Conservation (phyloP, 108 stramenopile species). For the Poteriospumella lacustris region DNA sequence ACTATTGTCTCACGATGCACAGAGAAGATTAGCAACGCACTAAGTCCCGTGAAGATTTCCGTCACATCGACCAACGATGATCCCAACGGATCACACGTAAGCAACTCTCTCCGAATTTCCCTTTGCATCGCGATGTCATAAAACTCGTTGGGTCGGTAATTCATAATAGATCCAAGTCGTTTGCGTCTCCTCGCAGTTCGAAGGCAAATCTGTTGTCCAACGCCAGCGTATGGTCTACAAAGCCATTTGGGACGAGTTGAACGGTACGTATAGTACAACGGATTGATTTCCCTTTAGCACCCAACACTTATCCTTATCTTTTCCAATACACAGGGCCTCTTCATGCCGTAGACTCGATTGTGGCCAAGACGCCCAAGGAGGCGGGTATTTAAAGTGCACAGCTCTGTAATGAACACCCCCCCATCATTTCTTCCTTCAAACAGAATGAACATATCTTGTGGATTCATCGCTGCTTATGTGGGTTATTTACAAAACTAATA, state of each 20-base stretch:
- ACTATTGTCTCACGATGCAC: neutral
- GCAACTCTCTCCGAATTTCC: no score
- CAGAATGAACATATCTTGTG: no score
- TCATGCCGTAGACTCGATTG: constrained; percentile 82
- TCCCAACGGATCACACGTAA: constrained; percentile 74
- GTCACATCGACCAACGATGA: constrained; percentile 59
- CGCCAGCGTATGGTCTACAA: constrained; percentile 85
- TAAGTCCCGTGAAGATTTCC: neutral
- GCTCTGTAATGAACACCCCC: no score
- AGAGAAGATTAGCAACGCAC: neutral
- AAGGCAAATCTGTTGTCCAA: constrained; percentile 73
- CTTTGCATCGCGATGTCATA: no score
- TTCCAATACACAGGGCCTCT: no score
- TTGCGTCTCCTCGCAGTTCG: constrained; percentile 67
- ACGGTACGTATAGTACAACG: constrained; percentile 23
- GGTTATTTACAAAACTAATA: no score
- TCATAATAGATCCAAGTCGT: constrained; percentile 59
- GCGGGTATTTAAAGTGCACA: no score
- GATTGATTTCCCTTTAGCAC: neutral
- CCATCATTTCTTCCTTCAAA: no score
- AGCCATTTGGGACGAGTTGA: constrained; percentile 83
- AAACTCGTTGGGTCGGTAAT: neutral
- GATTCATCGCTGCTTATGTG: no score
- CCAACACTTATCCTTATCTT: neutral
- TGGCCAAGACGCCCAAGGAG: constrained; percentile 77